Conservation (phyloP, 768 basidiomycete genomes). For the Trametes elegans region DNA sequence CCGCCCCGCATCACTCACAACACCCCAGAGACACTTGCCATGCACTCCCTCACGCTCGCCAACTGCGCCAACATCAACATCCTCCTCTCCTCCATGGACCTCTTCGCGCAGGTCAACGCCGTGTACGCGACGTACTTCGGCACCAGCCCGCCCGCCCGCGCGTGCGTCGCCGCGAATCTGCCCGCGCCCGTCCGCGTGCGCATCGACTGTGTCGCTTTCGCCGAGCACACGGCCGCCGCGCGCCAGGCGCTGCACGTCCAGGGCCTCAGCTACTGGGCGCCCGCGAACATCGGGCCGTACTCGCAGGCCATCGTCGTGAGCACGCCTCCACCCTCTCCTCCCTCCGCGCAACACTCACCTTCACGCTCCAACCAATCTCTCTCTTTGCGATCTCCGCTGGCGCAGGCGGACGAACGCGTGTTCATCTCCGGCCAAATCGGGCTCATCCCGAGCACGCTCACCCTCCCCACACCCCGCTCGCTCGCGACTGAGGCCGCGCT, state of each 20-base stretch:
- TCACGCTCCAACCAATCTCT: background rate
- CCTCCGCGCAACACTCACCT: too few relatives aligned
- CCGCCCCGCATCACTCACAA: background rate
- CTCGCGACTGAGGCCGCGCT: slow-evolving; percentile 69
- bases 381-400: too few relatives aligned
- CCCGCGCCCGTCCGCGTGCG: slow-evolving; percentile 53
- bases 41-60: slow-evolving; percentile 48
- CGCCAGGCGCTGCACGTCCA: slow-evolving; percentile 90
- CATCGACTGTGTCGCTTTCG: slow-evolving; percentile 82
- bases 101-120: slow-evolving; percentile 75
- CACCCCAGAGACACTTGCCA: slow-evolving; percentile 1
- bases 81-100: slow-evolving; percentile 76
- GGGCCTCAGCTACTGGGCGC: slow-evolving; percentile 96
- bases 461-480: slow-evolving; percentile 59
- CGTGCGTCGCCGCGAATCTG: slow-evolving; percentile 85
- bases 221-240: slow-evolving; percentile 36
- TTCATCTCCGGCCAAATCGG: slow-evolving; percentile 97
- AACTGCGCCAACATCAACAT: slow-evolving; percentile 78
- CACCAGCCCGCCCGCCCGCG: slow-evolving; percentile 87
- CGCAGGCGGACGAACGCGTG: slow-evolving; percentile 74
- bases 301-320: slow-evolving; percentile 87
- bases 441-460: slow-evolving; percentile 70
- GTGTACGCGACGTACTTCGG: slow-evolving; percentile 85
- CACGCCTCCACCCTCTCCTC: slow-evolving; percentile 3
- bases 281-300: slow-evolving; percentile 98